Conservation (phyloP, 345 rosid species). For the Boechera divaricarpa region DNA sequence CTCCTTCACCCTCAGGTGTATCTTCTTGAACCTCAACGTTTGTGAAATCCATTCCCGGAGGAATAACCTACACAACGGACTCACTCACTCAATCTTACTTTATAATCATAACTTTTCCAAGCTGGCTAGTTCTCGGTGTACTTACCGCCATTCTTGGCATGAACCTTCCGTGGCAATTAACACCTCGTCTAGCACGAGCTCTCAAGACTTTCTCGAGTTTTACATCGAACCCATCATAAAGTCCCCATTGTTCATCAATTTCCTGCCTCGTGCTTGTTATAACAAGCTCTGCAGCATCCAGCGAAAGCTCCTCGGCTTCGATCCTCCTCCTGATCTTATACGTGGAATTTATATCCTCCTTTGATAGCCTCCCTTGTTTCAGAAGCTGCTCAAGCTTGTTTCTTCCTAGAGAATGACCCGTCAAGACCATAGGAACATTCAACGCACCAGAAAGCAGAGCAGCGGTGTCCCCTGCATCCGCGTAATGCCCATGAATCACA, state of each 20-base stretch:
- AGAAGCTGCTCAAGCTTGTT: constrained; percentile 97
- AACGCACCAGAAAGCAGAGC: constrained; percentile 93
- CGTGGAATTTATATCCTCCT: constrained; percentile 88
- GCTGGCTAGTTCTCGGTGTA: constrained; percentile 10
- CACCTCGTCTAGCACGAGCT: constrained; percentile 91
- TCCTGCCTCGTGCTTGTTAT: constrained; percentile 96
- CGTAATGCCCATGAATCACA: constrained; percentile 94
- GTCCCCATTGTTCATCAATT: constrained; percentile 99
- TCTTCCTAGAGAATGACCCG: constrained; percentile 97
- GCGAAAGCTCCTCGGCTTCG: constrained; percentile 91
- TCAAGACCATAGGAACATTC: constrained; percentile 96
- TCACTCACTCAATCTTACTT: constrained; percentile 18
- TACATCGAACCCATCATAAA: constrained; percentile 97
- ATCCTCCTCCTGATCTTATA: constrained; percentile 95
- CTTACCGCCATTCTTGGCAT: constrained; percentile 99
- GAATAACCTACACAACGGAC: constrained; percentile 66
- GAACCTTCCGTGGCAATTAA: constrained; percentile 90
- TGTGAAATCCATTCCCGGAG: constrained; percentile 99
- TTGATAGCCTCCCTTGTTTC: constrained; percentile 90
- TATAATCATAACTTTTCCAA: not conserved
- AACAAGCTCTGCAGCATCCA: constrained; percentile 96
- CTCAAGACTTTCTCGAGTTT: constrained; percentile 93
- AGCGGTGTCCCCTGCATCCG: constrained; percentile 95
- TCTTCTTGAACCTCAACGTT: constrained; percentile 93
- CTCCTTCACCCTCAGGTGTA: constrained; percentile 77